phyloP scores from a whole-genome alignment of 768 basidiomycete genomes.

The Tulasnella sp. region DNA sequence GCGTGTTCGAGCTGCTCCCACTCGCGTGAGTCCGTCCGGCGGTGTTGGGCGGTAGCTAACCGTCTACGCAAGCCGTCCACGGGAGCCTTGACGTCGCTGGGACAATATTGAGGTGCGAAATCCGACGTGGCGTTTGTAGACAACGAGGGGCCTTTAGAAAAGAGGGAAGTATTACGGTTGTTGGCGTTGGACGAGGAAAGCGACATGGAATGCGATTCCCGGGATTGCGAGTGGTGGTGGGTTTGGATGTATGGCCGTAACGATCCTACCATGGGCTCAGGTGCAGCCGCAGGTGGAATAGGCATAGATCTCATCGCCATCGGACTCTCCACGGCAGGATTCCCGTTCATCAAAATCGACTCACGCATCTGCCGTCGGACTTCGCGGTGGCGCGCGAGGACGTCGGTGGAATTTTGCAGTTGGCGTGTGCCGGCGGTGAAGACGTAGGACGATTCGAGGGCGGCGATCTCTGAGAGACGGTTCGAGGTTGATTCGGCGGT shows the following conservation, averaged over 20 bases:
- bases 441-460: neutral
- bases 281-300: neutral
- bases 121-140: neutral
- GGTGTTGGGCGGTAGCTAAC: too few species aligned
- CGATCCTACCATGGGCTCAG: too few species aligned
- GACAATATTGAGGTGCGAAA: too few species aligned
- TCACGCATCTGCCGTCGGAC: neutral
- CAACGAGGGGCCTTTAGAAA: neutral
- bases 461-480: neutral
- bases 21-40: too few species aligned
- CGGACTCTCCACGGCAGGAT: neutral
- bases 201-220: constrained; percentile 1
- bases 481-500: neutral
- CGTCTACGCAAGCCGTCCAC: too few species aligned
- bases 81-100: too few species aligned
- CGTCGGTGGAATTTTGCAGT: neutral
- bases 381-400: neutral
- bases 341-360: neutral
- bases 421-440: neutral
- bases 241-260: too few species aligned
- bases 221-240: neutral
- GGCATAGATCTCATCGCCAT: neutral
- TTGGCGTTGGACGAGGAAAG: neutral
- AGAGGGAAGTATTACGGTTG: neutral
- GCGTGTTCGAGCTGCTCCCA: too few species aligned